Percentiles rank a stretch among this genome's conserved stretches.
These are phyloP conservation scores for Primulina eburnea DNA, from an alignment of 257 asterid genomes.

Conservation along the genomic window DNA sequence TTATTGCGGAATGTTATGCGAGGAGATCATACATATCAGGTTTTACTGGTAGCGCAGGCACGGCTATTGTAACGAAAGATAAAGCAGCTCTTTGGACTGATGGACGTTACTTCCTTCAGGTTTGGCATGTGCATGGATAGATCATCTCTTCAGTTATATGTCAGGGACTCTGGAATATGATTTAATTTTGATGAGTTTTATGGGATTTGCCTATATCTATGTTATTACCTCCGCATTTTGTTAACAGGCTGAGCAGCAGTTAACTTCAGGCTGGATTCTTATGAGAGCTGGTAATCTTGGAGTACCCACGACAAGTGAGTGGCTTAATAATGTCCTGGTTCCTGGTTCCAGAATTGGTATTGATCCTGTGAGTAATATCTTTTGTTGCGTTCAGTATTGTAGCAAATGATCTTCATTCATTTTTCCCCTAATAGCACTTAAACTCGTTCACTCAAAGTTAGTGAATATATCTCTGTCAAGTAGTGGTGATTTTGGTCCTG, in stretches of 20 bases:
- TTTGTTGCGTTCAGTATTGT: conserved; percentile 19
- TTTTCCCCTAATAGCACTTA: no score
- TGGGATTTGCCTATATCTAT: conserved; percentile 20
- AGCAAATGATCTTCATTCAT: background rate
- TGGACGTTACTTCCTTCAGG: conserved; percentile 97
- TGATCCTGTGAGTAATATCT: conserved; percentile 84
- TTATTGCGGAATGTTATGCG: conserved; percentile 88
- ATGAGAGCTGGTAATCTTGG: conserved; percentile 92
- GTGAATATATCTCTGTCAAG: background rate
- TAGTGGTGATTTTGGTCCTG: background rate
- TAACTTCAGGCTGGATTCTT: conserved; percentile 78
- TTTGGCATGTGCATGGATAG: conserved; percentile 22
- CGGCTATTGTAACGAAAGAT: conserved; percentile 92
- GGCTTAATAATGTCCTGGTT: conserved; percentile 75
- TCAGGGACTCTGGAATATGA: background rate
- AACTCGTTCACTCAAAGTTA: background rate
- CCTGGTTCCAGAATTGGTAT: conserved; percentile 95
- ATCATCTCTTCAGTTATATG: conserved; percentile 6
- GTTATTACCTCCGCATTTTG: conserved; percentile 20
- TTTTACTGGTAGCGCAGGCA: conserved; percentile 97
- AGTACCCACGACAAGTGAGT: conserved; percentile 76
- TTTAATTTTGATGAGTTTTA: background rate
- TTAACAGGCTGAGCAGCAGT: conserved; percentile 85
- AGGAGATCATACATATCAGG: conserved; percentile 91
- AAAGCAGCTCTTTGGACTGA: conserved; percentile 99